phyloP scores from a whole-genome alignment of 2,329 filamentous ascomycete genomes.

The Akanthomyces muscarius region DNA sequence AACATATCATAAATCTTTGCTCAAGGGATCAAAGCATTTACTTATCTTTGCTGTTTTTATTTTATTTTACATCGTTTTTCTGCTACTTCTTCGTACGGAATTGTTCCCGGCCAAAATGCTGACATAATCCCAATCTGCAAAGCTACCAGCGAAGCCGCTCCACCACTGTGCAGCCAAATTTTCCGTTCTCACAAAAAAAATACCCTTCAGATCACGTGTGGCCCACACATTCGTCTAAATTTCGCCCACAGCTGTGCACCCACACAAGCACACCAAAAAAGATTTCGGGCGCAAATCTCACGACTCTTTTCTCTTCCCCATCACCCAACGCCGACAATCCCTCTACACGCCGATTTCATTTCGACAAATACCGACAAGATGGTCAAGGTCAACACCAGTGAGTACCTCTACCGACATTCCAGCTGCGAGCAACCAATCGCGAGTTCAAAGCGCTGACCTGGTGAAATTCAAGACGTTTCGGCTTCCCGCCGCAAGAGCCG shows the following conservation, averaged over 20 bases:
- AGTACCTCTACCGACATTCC: constrained; percentile 25
- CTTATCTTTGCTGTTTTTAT: not conserved
- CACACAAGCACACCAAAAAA: constrained; percentile 18
- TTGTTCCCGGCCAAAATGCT: not conserved
- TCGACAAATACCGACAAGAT: constrained; percentile 48
- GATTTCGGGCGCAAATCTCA: not conserved
- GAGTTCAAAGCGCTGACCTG: not conserved
- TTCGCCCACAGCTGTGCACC: constrained; percentile 27
- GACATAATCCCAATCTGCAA: not conserved
- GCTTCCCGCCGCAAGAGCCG: constrained; percentile 97
- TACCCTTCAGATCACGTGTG: constrained; percentile 31
- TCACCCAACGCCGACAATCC: constrained; percentile 31
- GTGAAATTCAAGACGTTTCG: constrained; percentile 44
- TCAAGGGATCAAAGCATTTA: not conserved
- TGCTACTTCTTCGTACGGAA: not conserved
- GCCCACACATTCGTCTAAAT: constrained; percentile 26
- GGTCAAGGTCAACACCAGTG: constrained; percentile 66
- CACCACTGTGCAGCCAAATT: not conserved
- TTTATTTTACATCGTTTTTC: not conserved
- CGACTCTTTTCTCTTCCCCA: constrained; percentile 14
- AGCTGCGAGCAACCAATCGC: not conserved
- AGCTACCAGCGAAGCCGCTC: not conserved
- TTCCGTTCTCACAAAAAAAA: not conserved
- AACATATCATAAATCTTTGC: too few species aligned
- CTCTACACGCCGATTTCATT: constrained; percentile 19